Conservation (phyloP, 2,329 filamentous ascomycete genomes). For the Rhexocercosporidium sp. region DNA sequence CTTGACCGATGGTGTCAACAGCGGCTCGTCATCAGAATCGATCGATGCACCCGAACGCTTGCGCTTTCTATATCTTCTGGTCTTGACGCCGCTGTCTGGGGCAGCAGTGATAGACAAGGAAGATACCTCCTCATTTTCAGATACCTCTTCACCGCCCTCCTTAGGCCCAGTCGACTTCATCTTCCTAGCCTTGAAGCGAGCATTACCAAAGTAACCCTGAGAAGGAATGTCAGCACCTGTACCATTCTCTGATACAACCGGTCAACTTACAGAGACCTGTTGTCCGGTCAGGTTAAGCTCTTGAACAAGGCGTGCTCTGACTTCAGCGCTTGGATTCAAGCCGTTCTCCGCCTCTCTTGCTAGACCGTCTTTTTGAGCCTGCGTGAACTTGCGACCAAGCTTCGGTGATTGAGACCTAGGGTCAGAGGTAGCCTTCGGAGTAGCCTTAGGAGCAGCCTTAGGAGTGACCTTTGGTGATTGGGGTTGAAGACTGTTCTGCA, state of each 20-base stretch:
- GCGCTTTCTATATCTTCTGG: slow-evolving; percentile 7
- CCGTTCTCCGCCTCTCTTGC: slow-evolving; percentile 2
- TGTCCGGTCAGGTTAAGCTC: slow-evolving; percentile 8
- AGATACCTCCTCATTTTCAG: background rate
- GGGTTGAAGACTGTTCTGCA: background rate
- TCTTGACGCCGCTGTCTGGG: background rate
- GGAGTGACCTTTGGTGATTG: background rate
- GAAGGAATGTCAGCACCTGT: background rate
- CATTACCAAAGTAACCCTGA: slow-evolving; percentile 9
- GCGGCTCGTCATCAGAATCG: slow-evolving; percentile 7
- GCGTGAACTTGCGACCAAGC: slow-evolving; percentile 6
- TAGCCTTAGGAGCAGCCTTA: background rate
- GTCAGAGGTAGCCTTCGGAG: background rate
- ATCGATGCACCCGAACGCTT: background rate
- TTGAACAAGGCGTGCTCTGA: slow-evolving; percentile 2
- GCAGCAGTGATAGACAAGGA: background rate
- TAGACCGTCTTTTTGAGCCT: background rate
- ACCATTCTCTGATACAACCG: background rate
- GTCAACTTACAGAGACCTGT: background rate
- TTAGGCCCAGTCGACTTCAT: background rate
- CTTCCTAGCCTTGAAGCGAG: slow-evolving; percentile 4
- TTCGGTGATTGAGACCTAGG: slow-evolving; percentile 1
- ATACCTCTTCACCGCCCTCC: background rate
- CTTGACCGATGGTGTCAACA: background rate
- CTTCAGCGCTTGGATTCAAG: background rate